Base-by-base conservation (phyloP, 2,329 filamentous ascomycete genomes). In the Microdochium bolleyi region DNA sequence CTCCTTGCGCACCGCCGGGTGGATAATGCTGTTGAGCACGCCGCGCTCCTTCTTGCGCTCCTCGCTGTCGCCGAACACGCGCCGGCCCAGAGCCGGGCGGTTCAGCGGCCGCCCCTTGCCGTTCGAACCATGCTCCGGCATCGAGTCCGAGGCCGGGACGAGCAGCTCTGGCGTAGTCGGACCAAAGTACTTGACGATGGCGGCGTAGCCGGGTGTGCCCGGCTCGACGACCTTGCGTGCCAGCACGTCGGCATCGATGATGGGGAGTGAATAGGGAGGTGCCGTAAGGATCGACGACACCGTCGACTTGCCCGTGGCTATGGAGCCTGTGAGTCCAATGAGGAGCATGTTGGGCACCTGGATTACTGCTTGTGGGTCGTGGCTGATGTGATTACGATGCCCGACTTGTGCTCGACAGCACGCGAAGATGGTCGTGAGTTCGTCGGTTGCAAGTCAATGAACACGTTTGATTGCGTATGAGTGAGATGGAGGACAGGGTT, bases 301-400 rank as follows among this genome's bases (percentile, higher is more conserved):
- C 59, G 92, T 99, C 48, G 92, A 96, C 80, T 99, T 99, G 68
- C 94, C 94, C 5, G 94, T 99, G 55, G 94, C 94, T 66, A 99
- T 97, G 56, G 92, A 96, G 67, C 94, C 94, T 9, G 94, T 99
- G 24, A 99, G 83, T 53, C 94, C 94, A 62, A 99, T 91, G 64
- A 99, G 84, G 49, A 97, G 82, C 94, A 97, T 97, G n/a, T 59
- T 61, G 59, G 46, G 25, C 7, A 21, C 19, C 46, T 25, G 24
- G 24, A 30, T 11, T 30, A 30, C 27, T 30, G 21, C 24, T 22
- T 48, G 24, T 38, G 25, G 24, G 30, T 24, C 30, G 49, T 27
- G 30, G 32, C 19, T 24, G 24, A 22, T 24, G 14, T 30, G 21
- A 19, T 11, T 51, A 13, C 16, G 21, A 24, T 24, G 37, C 24